Conservation (phyloP, 768 basidiomycete species). For the Tephrocybe sp. region DNA sequence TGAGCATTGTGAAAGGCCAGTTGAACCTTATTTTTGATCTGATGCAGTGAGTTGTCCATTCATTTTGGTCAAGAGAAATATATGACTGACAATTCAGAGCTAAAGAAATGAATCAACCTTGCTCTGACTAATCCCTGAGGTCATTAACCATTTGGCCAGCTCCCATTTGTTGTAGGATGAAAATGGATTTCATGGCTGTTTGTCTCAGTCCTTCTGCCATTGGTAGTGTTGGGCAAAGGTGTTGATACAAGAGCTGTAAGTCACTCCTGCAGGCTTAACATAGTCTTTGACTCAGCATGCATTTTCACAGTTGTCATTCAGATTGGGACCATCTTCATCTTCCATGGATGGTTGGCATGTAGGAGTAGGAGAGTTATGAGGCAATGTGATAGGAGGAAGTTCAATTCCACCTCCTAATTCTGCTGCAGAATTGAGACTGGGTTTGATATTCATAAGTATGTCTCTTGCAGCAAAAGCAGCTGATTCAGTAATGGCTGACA, state of each 20-base stretch:
- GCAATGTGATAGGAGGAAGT: neutral
- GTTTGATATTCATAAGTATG: no score
- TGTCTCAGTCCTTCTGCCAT: neutral
- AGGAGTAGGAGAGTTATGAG: neutral
- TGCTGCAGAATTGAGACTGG: no score
- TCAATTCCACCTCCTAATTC: no score
- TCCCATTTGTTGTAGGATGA: neutral
- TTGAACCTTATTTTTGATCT: neutral
- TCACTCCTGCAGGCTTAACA: neutral
- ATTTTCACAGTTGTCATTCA: no score
- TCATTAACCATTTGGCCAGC: slow-evolving; percentile 6
- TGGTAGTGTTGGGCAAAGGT: neutral
- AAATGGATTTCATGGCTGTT: slow-evolving; percentile 1
- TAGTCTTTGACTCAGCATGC: slow-evolving; percentile 5
- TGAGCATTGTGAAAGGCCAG: slow-evolving; percentile 7
- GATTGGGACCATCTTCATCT: no score
- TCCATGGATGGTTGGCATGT: no score
- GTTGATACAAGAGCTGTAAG: neutral
- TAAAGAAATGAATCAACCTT: slow-evolving; percentile 5
- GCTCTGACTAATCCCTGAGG: slow-evolving; percentile 1
- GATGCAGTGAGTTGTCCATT: no score
- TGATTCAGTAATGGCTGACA: neutral
- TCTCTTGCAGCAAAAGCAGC: no score
- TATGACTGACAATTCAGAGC: neutral
- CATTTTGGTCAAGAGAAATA: neutral